Base-by-base conservation (phyloP, 306 rosid genomes). In the Potentilla sterilis region DNA sequence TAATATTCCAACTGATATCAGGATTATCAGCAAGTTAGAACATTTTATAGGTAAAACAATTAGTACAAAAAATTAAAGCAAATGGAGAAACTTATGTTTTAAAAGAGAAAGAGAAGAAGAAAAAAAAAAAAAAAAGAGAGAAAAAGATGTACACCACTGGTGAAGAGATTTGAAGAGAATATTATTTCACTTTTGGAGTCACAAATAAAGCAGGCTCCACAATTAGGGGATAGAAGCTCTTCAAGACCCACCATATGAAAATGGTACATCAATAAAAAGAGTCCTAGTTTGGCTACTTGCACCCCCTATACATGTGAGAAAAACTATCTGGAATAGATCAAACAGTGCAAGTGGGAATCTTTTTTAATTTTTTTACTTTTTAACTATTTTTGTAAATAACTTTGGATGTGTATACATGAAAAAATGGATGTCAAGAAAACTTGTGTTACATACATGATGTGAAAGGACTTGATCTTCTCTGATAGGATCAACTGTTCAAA, bases 241-340 rank as follows among this genome's bases (percentile, higher is more conserved):
- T 72, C 57, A 66, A 66, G 83, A 54, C 80, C 80, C 83, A 70
- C 83, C 78, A 71, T 38, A 8, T 62, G 63, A 59, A 59, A 49
- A 46, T 15, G 68, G 49, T 18, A 16, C 44, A 18, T 61, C 32
- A 63, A 54, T 64, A 21, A 61, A 16, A 46, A 34, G 40, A 5
- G 35, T 67, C 51, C 34, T 67, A 41, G 9, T 28, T 64, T 64
- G 69, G 69, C 47, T 37, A 38, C 69, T 64, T n/a, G 34, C 49
- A 65, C 18, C 67, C 68, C 43, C 40, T 16, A 9, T n/a, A 19
- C 71, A 42, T 67, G 49, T 67, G 51, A 67, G 70, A 9, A 19
- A 65, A 41, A 41, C 35, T 35, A 18, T 35, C 19, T 35, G 6
- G 28, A 28, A 18, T 42, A 43, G 46, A 43, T 73, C 77, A 2